These are phyloP conservation scores for Theileria parva DNA, from an alignment of 169 alveolate species.

Conservation along the genomic window DNA sequence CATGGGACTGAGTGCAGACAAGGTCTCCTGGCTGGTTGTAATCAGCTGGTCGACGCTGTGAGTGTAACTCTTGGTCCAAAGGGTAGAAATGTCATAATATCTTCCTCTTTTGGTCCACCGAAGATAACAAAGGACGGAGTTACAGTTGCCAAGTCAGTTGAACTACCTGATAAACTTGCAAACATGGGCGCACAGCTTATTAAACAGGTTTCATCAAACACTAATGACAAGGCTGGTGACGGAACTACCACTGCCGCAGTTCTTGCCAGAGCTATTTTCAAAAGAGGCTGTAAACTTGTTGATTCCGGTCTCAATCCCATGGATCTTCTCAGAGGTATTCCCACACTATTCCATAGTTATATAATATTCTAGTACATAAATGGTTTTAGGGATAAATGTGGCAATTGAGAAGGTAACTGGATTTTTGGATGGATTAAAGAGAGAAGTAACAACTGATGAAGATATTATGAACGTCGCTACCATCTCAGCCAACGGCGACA, in stretches of 20 bases:
- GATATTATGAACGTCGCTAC: constrained; percentile 94
- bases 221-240: constrained; percentile 99
- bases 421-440: constrained; percentile 73
- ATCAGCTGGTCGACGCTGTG: constrained; percentile 97
- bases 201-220: constrained; percentile 95
- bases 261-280: constrained; percentile 96
- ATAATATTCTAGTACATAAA: neutral
- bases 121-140: constrained; percentile 99
- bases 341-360: constrained; percentile 6
- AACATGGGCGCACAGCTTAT: constrained; percentile 97
- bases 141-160: constrained; percentile 98
- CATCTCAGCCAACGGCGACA: constrained; percentile 98
- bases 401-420: constrained; percentile 74
- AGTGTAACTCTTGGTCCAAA: constrained; percentile 98
- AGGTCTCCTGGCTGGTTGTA: constrained; percentile 85
- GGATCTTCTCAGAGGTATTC: constrained; percentile 94
- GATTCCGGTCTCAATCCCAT: constrained; percentile 99
- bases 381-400: constrained; percentile 57
- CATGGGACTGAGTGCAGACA: constrained; percentile 76
- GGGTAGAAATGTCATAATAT: constrained; percentile 98
- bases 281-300: constrained; percentile 98
- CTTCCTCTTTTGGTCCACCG: constrained; percentile 93
- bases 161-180: constrained; percentile 89
- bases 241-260: constrained; percentile 99
- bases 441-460: constrained; percentile 77